Conservation (phyloP, 352 stramenopile species). For the Phytophthora ohioensis region DNA sequence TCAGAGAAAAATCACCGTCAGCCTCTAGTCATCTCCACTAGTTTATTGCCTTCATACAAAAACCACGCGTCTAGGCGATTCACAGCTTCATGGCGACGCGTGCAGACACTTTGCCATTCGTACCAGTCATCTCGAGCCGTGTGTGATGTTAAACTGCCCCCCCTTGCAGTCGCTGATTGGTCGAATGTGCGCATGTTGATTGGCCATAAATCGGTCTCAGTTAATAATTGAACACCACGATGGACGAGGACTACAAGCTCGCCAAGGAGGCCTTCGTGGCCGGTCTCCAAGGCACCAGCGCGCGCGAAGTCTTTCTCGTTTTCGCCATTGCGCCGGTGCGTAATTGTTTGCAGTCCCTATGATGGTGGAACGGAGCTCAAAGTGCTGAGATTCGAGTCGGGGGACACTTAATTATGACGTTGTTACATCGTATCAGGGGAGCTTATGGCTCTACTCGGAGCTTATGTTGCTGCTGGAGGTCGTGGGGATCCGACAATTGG, state of each 20-base stretch:
- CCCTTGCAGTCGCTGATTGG: constrained; percentile 40
- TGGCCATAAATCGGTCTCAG: constrained; percentile 30
- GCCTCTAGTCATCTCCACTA: neutral
- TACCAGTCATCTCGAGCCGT: constrained; percentile 67
- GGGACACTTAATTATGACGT: constrained; percentile 29
- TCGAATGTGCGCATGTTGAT: constrained; percentile 37
- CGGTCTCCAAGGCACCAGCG: constrained; percentile 72
- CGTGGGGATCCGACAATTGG: constrained; percentile 63
- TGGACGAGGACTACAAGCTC: constrained; percentile 85
- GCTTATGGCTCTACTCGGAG: constrained; percentile 87
- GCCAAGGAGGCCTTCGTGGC: constrained; percentile 87
- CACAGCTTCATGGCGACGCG: neutral
- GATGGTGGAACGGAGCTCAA: constrained; percentile 16
- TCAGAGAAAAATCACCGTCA: constrained; percentile 1
- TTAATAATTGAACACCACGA: constrained; percentile 17
- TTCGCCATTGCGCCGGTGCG: constrained; percentile 81
- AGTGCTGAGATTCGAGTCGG: constrained; percentile 5
- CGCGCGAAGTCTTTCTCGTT: constrained; percentile 75
- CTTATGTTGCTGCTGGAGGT: constrained; percentile 79
- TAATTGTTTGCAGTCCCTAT: constrained; percentile 1
- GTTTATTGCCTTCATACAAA: neutral
- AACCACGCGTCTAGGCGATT: neutral
- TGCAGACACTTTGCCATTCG: constrained; percentile 38
- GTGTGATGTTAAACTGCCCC: constrained; percentile 35
- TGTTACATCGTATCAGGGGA: constrained; percentile 55